Evolutionary conservation across 306 rosid species (phyloP), one percentile per base, ranked within the genome.

Genomic region (Sechiopsis laciniata): DNA sequence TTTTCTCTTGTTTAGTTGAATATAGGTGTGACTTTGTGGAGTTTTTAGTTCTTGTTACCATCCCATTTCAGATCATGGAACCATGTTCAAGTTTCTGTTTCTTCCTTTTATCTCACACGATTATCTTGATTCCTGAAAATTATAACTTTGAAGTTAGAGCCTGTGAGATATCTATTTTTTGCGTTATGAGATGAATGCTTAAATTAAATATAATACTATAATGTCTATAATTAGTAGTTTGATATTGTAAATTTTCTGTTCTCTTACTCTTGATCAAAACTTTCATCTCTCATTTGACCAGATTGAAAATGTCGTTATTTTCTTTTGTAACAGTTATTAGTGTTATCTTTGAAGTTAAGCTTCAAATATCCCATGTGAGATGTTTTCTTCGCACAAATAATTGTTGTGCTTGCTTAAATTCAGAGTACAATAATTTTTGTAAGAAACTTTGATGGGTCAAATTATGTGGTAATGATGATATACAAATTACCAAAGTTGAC

Each of bases 311-410:
- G 53, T 37, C 0, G 8, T 42, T 40, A 24, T 40, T 66, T 66
- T 65, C 71, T 65, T 65, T 65, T 2, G 16, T 16, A 37, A 37
- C 7, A 65, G 24, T 40, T 42, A 40, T 59, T 7, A 24, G 66
- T 29, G 5, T 11, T 65, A n/a, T 65, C 29, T 65, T 65, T 17
- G n/a, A 65, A 17, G 16, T 40, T 37, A 9, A 65, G 24, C 16
- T 65, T 65, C 53, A 65, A 17, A 2, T 42, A 40, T 65, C 52
- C 71, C 51, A 17, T 65, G 52, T 65, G 24, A 64, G 71, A 37
- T 64, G 22, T 32, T 32, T 62, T 32, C 50, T 35, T 62, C 22
- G 9, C 7, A 13, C 69, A 10, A 42, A 26, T 17, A 65, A 53
- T 32, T 45, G 52, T 32, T 48, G 22, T 10, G 7, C 7, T 10